Base-by-base conservation (phyloP, 805 yeast species). In the Kodamaea jinghongensis region DNA sequence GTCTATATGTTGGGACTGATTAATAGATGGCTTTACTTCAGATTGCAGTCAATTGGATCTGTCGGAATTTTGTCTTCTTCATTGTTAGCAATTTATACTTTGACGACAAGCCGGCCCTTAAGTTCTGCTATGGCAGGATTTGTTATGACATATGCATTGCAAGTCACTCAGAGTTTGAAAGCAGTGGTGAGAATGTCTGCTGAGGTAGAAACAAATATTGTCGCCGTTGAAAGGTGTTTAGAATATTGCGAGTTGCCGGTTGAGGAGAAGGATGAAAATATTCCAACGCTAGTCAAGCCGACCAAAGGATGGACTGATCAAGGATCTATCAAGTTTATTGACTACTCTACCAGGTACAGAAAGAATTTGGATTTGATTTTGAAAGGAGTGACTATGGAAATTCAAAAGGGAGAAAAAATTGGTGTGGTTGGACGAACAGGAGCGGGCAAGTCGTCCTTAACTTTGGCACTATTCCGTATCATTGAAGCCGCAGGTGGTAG, bases 231-330 rank as follows among this genome's bases (percentile, higher is more conserved):
- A 55, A 72, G 89, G 57, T 75, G 83, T 28, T 49, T 78, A 36
- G 89, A 83, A 47, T 83, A 83, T 52, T 63, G 72, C 43, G 65
- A 67, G 11, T 55, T 77, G 39, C 55, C 54, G 26, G 60, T 73
- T 6, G 82, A 75, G 54, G 63, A 62, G 34, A 55, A 54, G 17
- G 51, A 76, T 23, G 60, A 85, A 48, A 88, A 87, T 57, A 77
- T 87, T 8, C 79, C 96, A 2, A 75, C 87, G 42, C 89, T 90
- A 56, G 79, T 96, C 58, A 77, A 80, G 8, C 72, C 83, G 2
- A 63, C 70, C 4, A 55, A 60, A 1, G 49, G 63, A n/a, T 90
- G 96, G 96, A 96, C 96, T 6, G 56, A 66, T 8, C 54, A 65
- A 11, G 97, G 97, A 32, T 74, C 69, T 3, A 75, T 90, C 37